Evolutionary conservation across 139 green algal species (phyloP).

Genomic region (Parachlorella kessleri): DNA sequence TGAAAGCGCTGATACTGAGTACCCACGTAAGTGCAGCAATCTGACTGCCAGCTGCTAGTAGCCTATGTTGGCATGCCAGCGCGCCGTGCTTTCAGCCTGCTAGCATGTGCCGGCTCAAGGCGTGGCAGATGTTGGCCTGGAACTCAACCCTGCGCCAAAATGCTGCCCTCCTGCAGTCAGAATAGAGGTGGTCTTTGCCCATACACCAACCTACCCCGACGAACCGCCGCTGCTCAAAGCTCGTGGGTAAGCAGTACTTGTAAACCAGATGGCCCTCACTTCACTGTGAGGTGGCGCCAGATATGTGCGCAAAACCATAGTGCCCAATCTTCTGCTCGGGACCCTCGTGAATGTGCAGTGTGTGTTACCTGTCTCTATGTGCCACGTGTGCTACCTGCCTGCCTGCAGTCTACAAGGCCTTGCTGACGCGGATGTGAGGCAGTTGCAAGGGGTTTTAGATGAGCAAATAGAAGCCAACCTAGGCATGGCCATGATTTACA

Average conservation of each 20-base stretch:
- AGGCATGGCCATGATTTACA: slow-evolving; percentile 54
- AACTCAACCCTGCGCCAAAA: too few species aligned
- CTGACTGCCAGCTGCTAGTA: background rate
- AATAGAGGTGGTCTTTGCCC: slow-evolving; percentile 52
- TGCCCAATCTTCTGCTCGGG: too few species aligned
- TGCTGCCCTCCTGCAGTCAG: background rate
- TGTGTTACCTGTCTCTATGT: too few species aligned
- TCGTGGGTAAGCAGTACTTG: slow-evolving; percentile 35
- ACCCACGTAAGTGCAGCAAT: slow-evolving; percentile 8
- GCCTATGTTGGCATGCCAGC: too few species aligned
- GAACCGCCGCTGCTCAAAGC: slow-evolving; percentile 54
- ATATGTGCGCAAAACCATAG: too few species aligned
- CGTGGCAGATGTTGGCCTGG: too few species aligned
- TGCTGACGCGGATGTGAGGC: slow-evolving; percentile 64
- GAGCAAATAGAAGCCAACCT: slow-evolving; percentile 54
- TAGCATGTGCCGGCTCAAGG: too few species aligned
- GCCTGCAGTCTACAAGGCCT: slow-evolving; percentile 65
- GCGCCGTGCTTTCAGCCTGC: too few species aligned
- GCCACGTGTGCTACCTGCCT: background rate
- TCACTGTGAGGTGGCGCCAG: too few species aligned
- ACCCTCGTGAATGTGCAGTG: too few species aligned
- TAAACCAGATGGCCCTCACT: too few species aligned
- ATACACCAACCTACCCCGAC: slow-evolving; percentile 57
- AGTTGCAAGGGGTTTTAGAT: slow-evolving; percentile 44
- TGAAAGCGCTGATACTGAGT: slow-evolving; percentile 10